phyloP scores from a whole-genome alignment of 257 asterid species.

The Forsythia viridissima region DNA sequence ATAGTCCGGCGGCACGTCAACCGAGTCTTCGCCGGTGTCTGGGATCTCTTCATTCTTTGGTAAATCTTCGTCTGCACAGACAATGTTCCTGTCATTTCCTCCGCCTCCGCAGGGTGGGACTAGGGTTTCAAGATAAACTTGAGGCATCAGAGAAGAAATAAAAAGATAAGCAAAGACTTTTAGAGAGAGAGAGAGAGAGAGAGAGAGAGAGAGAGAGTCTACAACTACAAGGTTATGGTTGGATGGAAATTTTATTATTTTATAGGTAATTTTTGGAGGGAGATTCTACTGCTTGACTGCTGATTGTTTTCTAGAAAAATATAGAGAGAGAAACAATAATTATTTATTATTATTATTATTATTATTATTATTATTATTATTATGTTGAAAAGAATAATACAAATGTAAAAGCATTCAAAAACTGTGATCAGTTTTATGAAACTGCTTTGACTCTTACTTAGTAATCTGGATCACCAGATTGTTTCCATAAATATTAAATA shows the following conservation, averaged over 20 bases:
- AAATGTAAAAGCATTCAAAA: background rate
- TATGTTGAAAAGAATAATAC: slow-evolving; percentile 12
- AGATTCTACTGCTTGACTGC: slow-evolving; percentile 24
- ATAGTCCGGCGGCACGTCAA: slow-evolving; percentile 33
- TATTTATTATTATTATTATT: background rate
- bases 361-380: background rate
- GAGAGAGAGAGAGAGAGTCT: background rate
- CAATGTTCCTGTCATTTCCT: slow-evolving; percentile 48
- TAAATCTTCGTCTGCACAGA: slow-evolving; percentile 35
- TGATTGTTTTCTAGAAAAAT: background rate
- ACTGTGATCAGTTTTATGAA: background rate
- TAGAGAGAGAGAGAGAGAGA: slow-evolving; percentile 11
- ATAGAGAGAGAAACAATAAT: too few relatives aligned
- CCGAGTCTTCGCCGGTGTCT: background rate
- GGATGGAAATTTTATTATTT: background rate
- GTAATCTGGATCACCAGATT: background rate
- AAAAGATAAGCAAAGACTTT: background rate
- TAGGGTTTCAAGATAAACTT: slow-evolving; percentile 53
- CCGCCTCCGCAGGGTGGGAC: too few relatives aligned
- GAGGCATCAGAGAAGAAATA: slow-evolving; percentile 43
- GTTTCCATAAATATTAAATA: background rate
- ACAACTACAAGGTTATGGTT: background rate
- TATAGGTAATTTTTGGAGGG: background rate
- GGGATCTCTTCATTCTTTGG: slow-evolving; percentile 19
- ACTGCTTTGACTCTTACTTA: background rate